Evolutionary conservation across 2,329 filamentous ascomycete species (phyloP).

Genomic region (Aspergillus proliferans): DNA sequence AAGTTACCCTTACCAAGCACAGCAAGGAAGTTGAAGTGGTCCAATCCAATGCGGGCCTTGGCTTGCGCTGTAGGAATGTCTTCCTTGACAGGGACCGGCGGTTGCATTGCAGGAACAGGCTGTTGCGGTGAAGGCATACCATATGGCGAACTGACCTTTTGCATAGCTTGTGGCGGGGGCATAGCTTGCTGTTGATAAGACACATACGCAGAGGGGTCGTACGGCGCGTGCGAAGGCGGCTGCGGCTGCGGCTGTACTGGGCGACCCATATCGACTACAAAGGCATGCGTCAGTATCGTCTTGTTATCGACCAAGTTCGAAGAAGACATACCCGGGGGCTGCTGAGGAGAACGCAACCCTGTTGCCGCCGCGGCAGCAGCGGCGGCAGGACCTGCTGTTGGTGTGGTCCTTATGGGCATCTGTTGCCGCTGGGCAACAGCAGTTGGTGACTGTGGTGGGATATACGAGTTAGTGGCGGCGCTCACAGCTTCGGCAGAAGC

Average conservation of each 20-base stretch:
- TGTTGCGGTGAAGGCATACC: conserved; percentile 22
- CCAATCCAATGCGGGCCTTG: conserved; percentile 73
- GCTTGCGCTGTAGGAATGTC: conserved; percentile 26
- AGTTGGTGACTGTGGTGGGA: conserved; percentile 42
- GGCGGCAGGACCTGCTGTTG: conserved; percentile 43
- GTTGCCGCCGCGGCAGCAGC: conserved; percentile 45
- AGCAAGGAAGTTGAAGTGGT: conserved; percentile 98
- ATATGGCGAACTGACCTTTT: conserved; percentile 21
- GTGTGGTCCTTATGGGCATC: conserved; percentile 42
- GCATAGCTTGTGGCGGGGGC: conserved; percentile 21
- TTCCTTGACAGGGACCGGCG: conserved; percentile 22
- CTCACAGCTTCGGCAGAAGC: conserved; percentile 37
- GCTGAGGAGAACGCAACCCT: conserved; percentile 40
- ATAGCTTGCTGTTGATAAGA: conserved; percentile 29
- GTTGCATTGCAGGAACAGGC: conserved; percentile 15
- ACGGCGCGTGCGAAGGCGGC: conserved; percentile 42
- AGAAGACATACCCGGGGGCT: conserved; percentile 36
- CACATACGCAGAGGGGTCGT: conserved; percentile 39
- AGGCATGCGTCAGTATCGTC: conserved; percentile 27
- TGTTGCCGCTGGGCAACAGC: conserved; percentile 36
- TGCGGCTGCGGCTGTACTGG: conserved; percentile 32
- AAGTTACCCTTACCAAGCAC: conserved; percentile 99
- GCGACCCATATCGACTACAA: conserved; percentile 27
- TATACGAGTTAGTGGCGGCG: conserved; percentile 38
- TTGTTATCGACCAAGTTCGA: conserved; percentile 17